Base-by-base conservation (phyloP, 768 basidiomycete genomes). In the Roridomyces roridus region DNA sequence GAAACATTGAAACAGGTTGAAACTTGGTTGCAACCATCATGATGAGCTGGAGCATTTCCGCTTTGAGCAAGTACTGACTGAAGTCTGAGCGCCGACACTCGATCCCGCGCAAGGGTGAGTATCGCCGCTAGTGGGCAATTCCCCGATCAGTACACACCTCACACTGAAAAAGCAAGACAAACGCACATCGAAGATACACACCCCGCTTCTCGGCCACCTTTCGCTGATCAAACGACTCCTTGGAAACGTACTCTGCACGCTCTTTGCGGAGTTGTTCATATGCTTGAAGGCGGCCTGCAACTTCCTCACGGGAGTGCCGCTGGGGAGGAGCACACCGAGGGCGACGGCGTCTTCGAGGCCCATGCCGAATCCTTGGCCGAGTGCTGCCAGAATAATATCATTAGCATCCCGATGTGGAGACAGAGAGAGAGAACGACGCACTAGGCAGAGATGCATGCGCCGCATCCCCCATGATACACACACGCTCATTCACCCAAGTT, bases 391-490 rank as follows among this genome's bases (percentile, higher is more conserved):
- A 25, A 5, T 18, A 6, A 9, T n/a, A 5, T 20, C 28, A 12
- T 23, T 6, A 9, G 11, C 18, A 41, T 20, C 15, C 28, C 6
- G 26, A 28, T 29, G 24, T 6, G 40, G 17, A 25, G 4, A 42
- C 7, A 8, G n/a, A 29, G 15, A 37, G 5, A n/a, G 36, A 26
- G 17, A 35, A 45, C 15, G n/a, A 47, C 53, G 1, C 7, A 60
- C 59, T 60, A 6, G 59, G 59, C 35, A 60, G 59, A 6, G 59
- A 55, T 3, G 59, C 59, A 36, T 60, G 59, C 6, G 59, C 59
- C 5, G 59, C 53, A 11, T 60, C 59, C 4, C 59, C 59, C 39
- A 55, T 29, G 4, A 60, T 7, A 41, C 53, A 55, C 1, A 60
- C 49, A 17, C 39, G 42, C 20, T 21, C 39, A 44, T 54, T 49